Evolutionary conservation across 179 eudicot species (phyloP).

Genomic region (Gypsophila paniculata): DNA sequence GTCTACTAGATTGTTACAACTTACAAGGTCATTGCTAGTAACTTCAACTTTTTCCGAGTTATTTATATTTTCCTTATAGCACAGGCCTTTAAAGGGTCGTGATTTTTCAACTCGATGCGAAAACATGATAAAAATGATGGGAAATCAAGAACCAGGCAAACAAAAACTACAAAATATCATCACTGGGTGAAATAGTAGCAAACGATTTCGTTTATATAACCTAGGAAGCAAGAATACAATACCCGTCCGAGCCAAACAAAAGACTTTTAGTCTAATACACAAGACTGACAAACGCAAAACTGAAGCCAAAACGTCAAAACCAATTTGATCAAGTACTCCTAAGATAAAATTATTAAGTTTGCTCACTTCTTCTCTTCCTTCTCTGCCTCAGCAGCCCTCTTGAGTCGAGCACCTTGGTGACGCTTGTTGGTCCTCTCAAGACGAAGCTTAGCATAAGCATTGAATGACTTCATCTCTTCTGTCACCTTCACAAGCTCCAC

Average conservation of each 20-base stretch:
- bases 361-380: constrained; percentile 70
- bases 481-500: constrained; percentile 72
- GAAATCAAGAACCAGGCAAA: too few species aligned
- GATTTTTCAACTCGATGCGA: too few species aligned
- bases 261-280: neutral
- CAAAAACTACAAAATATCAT: too few species aligned
- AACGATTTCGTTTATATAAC: neutral
- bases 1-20: too few species aligned
- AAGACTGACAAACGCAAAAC: neutral
- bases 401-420: constrained; percentile 59
- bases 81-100: too few species aligned
- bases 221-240: neutral
- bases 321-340: neutral
- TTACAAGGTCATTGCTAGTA: too few species aligned
- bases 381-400: constrained; percentile 82
- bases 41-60: too few species aligned
- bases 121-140: too few species aligned
- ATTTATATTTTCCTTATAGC: too few species aligned
- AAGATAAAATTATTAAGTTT: neutral
- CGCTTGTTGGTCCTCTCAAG: constrained; percentile 61
- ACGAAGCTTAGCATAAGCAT: constrained; percentile 67
- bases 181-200: neutral
- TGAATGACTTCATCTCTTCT: constrained; percentile 60
- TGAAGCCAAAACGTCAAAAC: neutral
- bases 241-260: neutral